A percentile compares a stretch with the other conserved stretches of the same genome.
Evolutionary conservation across 148 eudicot genomes (phyloP).

Genomic region (Rhododendron molle): DNA sequence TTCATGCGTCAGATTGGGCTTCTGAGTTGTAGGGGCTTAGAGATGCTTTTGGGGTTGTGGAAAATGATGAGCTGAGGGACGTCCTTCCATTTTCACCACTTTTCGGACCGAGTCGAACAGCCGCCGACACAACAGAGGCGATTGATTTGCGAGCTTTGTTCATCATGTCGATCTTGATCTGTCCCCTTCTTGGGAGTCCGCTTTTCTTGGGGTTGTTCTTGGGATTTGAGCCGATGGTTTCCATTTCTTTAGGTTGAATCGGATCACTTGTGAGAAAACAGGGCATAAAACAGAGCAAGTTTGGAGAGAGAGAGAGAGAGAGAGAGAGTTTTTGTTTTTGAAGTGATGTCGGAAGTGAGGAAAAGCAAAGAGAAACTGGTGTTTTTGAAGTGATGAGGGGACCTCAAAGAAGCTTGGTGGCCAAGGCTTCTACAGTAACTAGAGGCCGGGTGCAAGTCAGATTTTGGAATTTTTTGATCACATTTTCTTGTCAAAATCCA

Average conservation of each 20-base stretch:
- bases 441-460: too few relatives aligned
- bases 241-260: slow-evolving; percentile 12
- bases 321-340: background rate
- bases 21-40: slow-evolving; percentile 15
- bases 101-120: background rate
- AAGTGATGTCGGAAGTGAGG: background rate
- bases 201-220: slow-evolving; percentile 2
- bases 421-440: background rate
- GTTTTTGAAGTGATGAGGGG: background rate
- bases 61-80: background rate
- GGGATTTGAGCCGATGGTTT: background rate
- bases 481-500: too few relatives aligned
- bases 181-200: slow-evolving; percentile 19
- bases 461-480: too few relatives aligned
- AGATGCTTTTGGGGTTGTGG: slow-evolving; percentile 11
- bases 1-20: slow-evolving; percentile 1
- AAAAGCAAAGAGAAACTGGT: too few relatives aligned
- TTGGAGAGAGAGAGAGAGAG: slow-evolving; percentile 1
- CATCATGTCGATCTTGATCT: slow-evolving; percentile 14
- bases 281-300: slow-evolving; percentile 1
- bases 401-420: background rate
- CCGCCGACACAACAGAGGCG: background rate
- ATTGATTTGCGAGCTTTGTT: slow-evolving; percentile 1
- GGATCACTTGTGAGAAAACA: background rate
- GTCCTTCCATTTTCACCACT: background rate